Evolutionary conservation across 1,139 yeast species (phyloP).

Genomic region (Pichia sp.): DNA sequence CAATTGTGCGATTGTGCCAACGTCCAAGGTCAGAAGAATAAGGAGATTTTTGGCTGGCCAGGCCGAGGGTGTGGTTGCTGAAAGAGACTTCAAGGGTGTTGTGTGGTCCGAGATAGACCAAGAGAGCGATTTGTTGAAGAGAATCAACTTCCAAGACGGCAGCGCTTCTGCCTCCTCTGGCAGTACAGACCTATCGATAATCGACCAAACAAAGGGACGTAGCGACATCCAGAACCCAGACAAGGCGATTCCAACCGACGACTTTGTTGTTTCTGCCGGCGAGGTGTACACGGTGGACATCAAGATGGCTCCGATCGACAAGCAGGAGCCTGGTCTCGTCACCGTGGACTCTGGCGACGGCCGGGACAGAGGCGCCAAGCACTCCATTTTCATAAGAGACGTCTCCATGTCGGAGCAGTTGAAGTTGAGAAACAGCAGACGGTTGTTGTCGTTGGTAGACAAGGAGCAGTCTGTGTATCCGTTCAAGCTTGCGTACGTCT

Average conservation of each 20-base stretch:
- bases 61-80: slow-evolving; percentile 86
- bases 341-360: slow-evolving; percentile 64
- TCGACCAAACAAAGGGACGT: slow-evolving; percentile 32
- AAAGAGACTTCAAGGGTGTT: slow-evolving; percentile 87
- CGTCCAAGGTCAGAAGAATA: slow-evolving; percentile 84
- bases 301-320: slow-evolving; percentile 61
- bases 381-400: slow-evolving; percentile 81
- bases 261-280: slow-evolving; percentile 67
- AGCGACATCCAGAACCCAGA: slow-evolving; percentile 32
- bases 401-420: slow-evolving; percentile 70
- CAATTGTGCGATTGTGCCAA: slow-evolving; percentile 84
- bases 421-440: slow-evolving; percentile 71
- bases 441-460: slow-evolving; percentile 66
- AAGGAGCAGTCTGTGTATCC: slow-evolving; percentile 81
- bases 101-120: slow-evolving; percentile 86
- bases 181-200: slow-evolving; percentile 40
- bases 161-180: slow-evolving; percentile 15
- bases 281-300: slow-evolving; percentile 86
- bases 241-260: slow-evolving; percentile 68
- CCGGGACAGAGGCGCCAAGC: slow-evolving; percentile 54
- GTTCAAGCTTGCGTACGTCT: slow-evolving; percentile 70
- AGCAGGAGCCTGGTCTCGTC: slow-evolving; percentile 55
- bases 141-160: slow-evolving; percentile 29
- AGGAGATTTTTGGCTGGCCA: slow-evolving; percentile 95
- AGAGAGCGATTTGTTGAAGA: slow-evolving; percentile 54